Base-by-base conservation (phyloP, 202 grass and related monocot genomes). In the Eragrostis tef region DNA sequence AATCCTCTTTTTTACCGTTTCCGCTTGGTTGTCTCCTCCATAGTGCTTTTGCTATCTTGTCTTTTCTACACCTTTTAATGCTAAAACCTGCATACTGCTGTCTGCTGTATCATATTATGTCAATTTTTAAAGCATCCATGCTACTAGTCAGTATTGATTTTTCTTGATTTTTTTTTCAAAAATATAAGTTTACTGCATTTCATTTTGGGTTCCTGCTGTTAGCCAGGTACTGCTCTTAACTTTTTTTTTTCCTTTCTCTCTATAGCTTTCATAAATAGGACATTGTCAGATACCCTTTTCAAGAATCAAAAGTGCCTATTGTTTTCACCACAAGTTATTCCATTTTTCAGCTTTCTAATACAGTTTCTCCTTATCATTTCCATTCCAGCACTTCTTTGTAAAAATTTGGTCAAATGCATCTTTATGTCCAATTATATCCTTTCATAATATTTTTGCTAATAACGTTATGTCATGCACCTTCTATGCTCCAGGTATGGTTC, bases 401-500 rank as follows among this genome's bases (percentile, higher is more conserved):
- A 53, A 70, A 79, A 52, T 39, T 39, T 39, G 2, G 34, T 39
- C 34, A 39, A 39, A 39, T 39, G 34, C 29, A 39, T 39, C 6
- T 39, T 39, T 39, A 39, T 39, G 34, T 39, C 34, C 34, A 39
- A 39, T 76, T 27, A 25, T 77, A 9, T 74, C 54, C 44, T 49
- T 57, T 46, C 2, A 3, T 20, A 19, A 39, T 39, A 39, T 39
- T 39, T 39, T 39, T 39, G 34, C 58, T 39, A 65, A 76, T 70
- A 11, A 15, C 29, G 36, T 75, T 82, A 7, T 45, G 84, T 61
- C 81, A 62, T 84, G 48, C 15, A 84, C 66, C 77, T 82, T 80
- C 31, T 71, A 68, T 84, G n/a, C 50, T 87, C 56, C 87, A 98
- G 95, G 85, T 98, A 88, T 81, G 92, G 90, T 67, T 98, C 95